Base-by-base conservation (phyloP, 2,329 filamentous ascomycete genomes). In the Hysterium pulicare region DNA sequence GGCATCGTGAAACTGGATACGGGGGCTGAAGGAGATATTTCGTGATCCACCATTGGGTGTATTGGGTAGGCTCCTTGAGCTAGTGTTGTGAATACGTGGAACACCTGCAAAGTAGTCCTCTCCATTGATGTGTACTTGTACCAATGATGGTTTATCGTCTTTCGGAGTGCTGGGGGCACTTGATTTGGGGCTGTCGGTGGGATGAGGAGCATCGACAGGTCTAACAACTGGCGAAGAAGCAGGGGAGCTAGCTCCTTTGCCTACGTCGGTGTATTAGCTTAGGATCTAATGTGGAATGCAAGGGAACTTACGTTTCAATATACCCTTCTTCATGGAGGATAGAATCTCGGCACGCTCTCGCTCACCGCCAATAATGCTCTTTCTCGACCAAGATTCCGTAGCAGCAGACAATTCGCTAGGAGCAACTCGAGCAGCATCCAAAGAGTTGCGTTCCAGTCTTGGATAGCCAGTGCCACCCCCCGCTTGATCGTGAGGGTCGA, bases 1-100 rank as follows among this genome's bases (percentile, higher is more conserved):
- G 6, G 90, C 97, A 61, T 98, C 93, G 64, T 96, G 83, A 65
- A 96, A 97, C 49, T 95, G 83, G 39, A 97, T 89, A 31, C 91
- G 83, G 35, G 91, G 91, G 59, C 90, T 97, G 69, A 97, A 98
- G 47, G 71, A 75, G 53, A 84, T 83, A 57, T 76, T 79, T 48
- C 76, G 75, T 0, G 81, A 62, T n/a, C 70, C 68, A 16, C 82
- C 81, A 38, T 85, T 81, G 1, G 90, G 89, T 3, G 90, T 94
- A 45, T 78, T 81, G 13, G 89, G 89, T 15, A 86, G 81, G 64
- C 88, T 94, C 71, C 87, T 89, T 9, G 83, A 83, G 55, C 90
- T 86, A 42, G 83, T 77, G 32, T 81, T 81, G 41, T 61, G 65
- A 36, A 93, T 80, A 40, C 87, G 82, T 33, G 89, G 73, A 22